Percentiles rank a stretch among this genome's conserved stretches.
These are phyloP conservation scores for Bremia lactucae DNA, from an alignment of 352 stramenopile genomes.

Conservation along the genomic window DNA sequence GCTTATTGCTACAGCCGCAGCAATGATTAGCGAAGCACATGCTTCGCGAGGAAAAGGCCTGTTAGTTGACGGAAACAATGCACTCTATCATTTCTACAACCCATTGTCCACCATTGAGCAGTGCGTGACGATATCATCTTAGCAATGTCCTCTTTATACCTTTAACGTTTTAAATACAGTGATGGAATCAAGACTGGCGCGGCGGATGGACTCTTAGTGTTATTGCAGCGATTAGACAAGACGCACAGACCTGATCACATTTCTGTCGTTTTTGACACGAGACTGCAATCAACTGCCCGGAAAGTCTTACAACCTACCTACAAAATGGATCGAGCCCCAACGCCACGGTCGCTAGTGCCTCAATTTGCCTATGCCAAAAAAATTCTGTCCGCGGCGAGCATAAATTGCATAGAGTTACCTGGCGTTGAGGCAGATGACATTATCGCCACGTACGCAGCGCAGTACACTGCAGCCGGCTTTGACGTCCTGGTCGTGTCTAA, in stretches of 20 bases:
- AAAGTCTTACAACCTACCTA: conserved; percentile 43
- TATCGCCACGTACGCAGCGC: conserved; percentile 49
- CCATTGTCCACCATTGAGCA: conserved; percentile 21
- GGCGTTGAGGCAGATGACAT: conserved; percentile 58
- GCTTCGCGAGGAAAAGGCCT: conserved; percentile 27
- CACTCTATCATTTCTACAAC: conserved; percentile 51
- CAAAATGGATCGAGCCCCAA: conserved; percentile 34
- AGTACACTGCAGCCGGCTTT: conserved; percentile 26
- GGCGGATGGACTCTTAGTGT: conserved; percentile 30
- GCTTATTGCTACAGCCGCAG: conserved; percentile 2
- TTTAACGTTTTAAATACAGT: conserved; percentile 6
- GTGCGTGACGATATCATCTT: conserved; percentile 13
- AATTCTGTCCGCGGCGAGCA: conserved; percentile 13
- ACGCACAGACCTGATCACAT: conserved; percentile 37
- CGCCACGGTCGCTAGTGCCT: conserved; percentile 20
- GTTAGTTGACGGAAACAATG: conserved; percentile 57
- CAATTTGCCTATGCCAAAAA: conserved; percentile 36
- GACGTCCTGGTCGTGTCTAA: conserved; percentile 61
- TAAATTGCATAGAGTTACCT: conserved; percentile 42
- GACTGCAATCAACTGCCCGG: conserved; percentile 27
- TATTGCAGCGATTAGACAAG: conserved; percentile 39
- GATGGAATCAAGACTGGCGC: conserved; percentile 30
- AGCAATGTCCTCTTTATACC: neutral
- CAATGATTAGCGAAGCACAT: conserved; percentile 2
- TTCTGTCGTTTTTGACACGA: conserved; percentile 54